These are phyloP conservation scores for Aureobasidium sp. DNA, from an alignment of 2,329 filamentous ascomycete species.

Conservation along the genomic window DNA sequence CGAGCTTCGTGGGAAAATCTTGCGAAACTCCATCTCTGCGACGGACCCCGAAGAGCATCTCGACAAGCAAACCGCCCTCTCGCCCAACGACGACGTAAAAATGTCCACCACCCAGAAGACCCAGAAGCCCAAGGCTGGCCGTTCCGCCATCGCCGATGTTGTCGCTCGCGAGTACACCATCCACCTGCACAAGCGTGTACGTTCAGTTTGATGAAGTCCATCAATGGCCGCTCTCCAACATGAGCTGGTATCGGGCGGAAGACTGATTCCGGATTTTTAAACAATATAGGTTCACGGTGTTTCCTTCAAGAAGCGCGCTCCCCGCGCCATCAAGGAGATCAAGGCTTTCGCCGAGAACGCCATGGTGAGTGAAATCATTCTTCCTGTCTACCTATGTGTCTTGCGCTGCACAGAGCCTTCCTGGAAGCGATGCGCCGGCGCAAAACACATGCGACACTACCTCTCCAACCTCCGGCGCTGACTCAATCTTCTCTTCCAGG, in stretches of 20 bases:
- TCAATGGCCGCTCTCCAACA: constrained; percentile 33
- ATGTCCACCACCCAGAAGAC: constrained; percentile 36
- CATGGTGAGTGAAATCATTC: constrained; percentile 64
- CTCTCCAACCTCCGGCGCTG: background rate
- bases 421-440: background rate
- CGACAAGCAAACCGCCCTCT: constrained; percentile 11
- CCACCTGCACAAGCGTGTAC: constrained; percentile 98
- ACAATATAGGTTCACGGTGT: constrained; percentile 78
- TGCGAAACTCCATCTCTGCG: background rate
- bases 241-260: constrained; percentile 51
- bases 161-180: constrained; percentile 99
- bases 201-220: constrained; percentile 69
- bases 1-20: background rate
- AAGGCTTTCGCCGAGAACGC: constrained; percentile 83
- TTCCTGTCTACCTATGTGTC: background rate
- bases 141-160: constrained; percentile 97
- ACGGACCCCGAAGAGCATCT: background rate
- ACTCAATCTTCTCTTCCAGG: constrained; percentile 46
- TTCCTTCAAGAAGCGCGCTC: constrained; percentile 99
- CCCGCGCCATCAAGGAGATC: constrained; percentile 99
- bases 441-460: background rate
- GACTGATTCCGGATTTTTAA: constrained; percentile 43
- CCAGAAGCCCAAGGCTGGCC: constrained; percentile 64
- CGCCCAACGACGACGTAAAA: constrained; percentile 15
- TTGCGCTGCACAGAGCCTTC: background rate